Evolutionary conservation across 148 eudicot genomes (phyloP), one percentile per base, ranked within the genome.

Genomic region (Camellia lanceoleosa): DNA sequence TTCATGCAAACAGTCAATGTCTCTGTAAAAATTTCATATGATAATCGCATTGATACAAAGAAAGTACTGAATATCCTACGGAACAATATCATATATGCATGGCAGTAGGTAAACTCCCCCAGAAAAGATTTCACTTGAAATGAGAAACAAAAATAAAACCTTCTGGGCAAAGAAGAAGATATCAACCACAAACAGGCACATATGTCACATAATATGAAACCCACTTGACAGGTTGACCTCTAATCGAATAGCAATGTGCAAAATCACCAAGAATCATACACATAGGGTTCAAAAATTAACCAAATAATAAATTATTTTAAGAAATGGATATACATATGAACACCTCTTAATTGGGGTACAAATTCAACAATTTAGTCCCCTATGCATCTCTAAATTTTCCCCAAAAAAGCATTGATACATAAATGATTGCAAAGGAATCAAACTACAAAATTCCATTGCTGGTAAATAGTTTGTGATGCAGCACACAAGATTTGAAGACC

Each of bases 81-180:
- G 13, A 18, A 46, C 55, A 46, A n/a, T 20, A 20, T 62, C n/a
- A 76, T 30, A 76, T 47, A 76, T 46, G 23, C 18, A 76, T 14
- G 19, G 68, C 20, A 63, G 49, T 42, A 16, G 59, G 62, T 7
- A 65, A 77, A 64, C 5, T 38, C 42, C 56, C 41, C 80, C 6
- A 66, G 38, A 66, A 38, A 66, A 51, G 15, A 30, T 52, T 66
- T 52, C 14, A n/a, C 38, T 52, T 77, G 47, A 44, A 63, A 76
- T 16, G 43, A 52, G 51, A 77, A 72, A 51, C 61, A 65, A 30
- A 51, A 75, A 80, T 68, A 79, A 69, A 63, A 19, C 76, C 5
- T 60, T 18, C 75, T 9, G 20, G 23, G 15, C 5, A 19, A 43
- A 5, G 52, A 18, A 60, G 43, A 60, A 16, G 43, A 41, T 54